Evolutionary conservation across 208 protist genomes (phyloP), one percentile per base, ranked within the genome.

Genomic region (Sergeia podlipaevii): DNA sequence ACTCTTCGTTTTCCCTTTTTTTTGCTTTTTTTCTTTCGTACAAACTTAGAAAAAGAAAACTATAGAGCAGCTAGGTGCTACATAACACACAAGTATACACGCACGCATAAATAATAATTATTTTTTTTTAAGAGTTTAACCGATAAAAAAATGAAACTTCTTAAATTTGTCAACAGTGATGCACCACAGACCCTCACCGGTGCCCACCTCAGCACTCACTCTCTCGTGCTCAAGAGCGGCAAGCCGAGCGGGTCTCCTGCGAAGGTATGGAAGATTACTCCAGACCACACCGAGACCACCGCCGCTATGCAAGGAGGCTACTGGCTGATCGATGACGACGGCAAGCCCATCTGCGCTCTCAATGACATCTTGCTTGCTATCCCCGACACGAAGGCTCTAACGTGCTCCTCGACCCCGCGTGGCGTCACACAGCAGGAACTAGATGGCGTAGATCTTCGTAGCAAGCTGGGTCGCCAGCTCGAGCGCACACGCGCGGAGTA

Each of bases 131-230:
- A n/a, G n/a, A n/a, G n/a, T 3, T 11, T n/a, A 17, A 1, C 7
- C 15, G 17, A n/a, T n/a, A 38, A 38, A 23, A 24, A 23, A 38
- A 87, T 91, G 84, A 87, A 86, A 54, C 60, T 91, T 6, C 38
- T 91, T 13, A 88, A 88, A 46, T 91, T 91, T 55, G 42, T 88
- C 37, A 83, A 81, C 46, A 73, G 79, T 66, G 84, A 91, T 51
- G 79, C 79, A 11, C 84, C 84, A 30, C 68, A 73, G 60, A 85
- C 77, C 33, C 42, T 74, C 18, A 55, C 63, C 4, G 66, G 57
- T 44, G 66, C 61, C 13, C 55, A 82, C 36, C 70, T 82, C n/a
- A 71, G 50, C 17, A 45, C 59, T 34, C 56, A 60, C 23, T 55
- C 55, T 10, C 65, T 82, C n/a, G 56, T 28, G 20, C 68, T 77